A percentile compares a stretch with the other conserved stretches of the same genome.
phyloP scores from a whole-genome alignment of 768 basidiomycete genomes.

The Agaricus blazei region DNA sequence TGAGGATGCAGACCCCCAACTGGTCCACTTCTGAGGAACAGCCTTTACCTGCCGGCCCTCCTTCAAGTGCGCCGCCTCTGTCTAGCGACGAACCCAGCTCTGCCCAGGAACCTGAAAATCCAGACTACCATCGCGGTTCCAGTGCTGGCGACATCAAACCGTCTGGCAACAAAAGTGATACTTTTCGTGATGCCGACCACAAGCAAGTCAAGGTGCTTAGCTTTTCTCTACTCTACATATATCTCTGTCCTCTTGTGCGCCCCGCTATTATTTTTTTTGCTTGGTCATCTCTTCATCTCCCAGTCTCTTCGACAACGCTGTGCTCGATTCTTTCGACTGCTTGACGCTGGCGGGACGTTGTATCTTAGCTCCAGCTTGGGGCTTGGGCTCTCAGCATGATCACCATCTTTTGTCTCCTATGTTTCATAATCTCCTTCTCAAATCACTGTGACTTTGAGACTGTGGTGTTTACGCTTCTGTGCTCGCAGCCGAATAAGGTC shows the following conservation, averaged over 20 bases:
- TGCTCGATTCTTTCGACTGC: conserved; percentile 19
- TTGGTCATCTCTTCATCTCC: conserved; percentile 12
- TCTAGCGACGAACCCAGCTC: conserved; percentile 40
- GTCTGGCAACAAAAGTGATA: conserved; percentile 39
- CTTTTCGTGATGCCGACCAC: conserved; percentile 62
- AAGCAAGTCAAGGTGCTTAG: conserved; percentile 89
- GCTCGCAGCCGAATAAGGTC: conserved; percentile 87
- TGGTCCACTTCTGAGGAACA: conserved; percentile 51
- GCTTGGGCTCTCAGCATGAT: conserved; percentile 4
- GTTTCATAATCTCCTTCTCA: conserved; percentile 29
- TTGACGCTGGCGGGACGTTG: conserved; percentile 22
- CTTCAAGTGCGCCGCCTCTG: conserved; percentile 37
- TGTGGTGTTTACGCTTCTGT: conserved; percentile 58
- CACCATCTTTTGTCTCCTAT: conserved; percentile 20
- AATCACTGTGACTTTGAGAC: conserved; percentile 41
- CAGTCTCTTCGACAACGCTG: conserved; percentile 16
- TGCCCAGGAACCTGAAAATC: conserved; percentile 44
- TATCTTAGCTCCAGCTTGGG: conserved; percentile 10
- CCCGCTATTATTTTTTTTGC: conserved; percentile 22
- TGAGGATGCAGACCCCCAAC: conserved; percentile 33
- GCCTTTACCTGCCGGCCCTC: conserved; percentile 34
- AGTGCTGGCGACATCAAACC: conserved; percentile 38
- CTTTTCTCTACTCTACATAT: conserved; percentile 26
- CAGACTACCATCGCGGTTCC: conserved; percentile 48
- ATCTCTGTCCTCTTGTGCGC: conserved; percentile 28